A percentile compares a stretch with the other conserved stretches of the same genome.
These are phyloP conservation scores for Guyanaporus albipodus DNA, from an alignment of 768 basidiomycete species.

Conservation along the genomic window DNA sequence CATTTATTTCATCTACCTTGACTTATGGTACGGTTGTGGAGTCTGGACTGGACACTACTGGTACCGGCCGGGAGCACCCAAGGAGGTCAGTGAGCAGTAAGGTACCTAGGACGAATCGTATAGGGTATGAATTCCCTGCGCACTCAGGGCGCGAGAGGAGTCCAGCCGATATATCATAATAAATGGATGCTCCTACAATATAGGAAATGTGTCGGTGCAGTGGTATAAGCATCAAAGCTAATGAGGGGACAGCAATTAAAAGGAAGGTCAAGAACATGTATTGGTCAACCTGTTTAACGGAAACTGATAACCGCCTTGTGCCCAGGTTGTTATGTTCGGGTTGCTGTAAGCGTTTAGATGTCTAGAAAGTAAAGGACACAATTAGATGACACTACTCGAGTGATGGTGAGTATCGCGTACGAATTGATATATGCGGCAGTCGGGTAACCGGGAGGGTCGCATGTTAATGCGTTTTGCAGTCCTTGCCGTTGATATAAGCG, in stretches of 20 bases:
- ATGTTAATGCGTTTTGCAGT: slow-evolving; percentile 63
- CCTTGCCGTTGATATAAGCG: slow-evolving; percentile 82
- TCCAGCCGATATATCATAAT: slow-evolving; percentile 25
- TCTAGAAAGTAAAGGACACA: slow-evolving; percentile 12
- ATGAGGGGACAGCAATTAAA: slow-evolving; percentile 6
- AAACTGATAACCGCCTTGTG: slow-evolving; percentile 65
- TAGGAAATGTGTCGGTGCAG: slow-evolving; percentile 16
- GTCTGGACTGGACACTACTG: slow-evolving; percentile 1
- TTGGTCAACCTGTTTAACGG: slow-evolving; percentile 55
- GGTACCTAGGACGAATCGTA: background rate
- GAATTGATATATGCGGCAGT: slow-evolving; percentile 75
- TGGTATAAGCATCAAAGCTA: slow-evolving; percentile 15
- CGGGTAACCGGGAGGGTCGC: slow-evolving; percentile 73
- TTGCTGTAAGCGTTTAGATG: slow-evolving; percentile 62
- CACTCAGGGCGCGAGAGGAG: slow-evolving; percentile 1
- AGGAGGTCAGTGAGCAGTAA: background rate
- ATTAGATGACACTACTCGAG: slow-evolving; percentile 6
- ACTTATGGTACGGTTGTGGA: slow-evolving; percentile 5
- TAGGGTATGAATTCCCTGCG: slow-evolving; percentile 15
- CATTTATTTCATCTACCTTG: slow-evolving; percentile 1
- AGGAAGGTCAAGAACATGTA: slow-evolving; percentile 18
- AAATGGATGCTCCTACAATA: slow-evolving; percentile 27
- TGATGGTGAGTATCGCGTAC: slow-evolving; percentile 34
- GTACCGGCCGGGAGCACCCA: slow-evolving; percentile 1
- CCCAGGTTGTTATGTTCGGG: slow-evolving; percentile 86